phyloP scores from a whole-genome alignment of 148 eudicot species.

The Vaccinium corymbosum region DNA sequence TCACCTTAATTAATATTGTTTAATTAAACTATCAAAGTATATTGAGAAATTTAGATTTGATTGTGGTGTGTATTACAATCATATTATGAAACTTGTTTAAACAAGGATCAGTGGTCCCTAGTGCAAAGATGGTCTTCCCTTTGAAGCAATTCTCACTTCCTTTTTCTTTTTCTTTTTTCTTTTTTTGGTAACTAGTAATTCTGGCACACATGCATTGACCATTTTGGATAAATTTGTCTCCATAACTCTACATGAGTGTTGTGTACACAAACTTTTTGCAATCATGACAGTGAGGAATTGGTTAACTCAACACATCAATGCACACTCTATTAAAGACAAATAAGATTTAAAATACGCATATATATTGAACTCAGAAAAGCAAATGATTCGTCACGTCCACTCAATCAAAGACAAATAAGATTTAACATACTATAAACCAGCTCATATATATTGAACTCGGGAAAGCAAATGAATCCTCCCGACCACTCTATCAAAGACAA shows the following conservation, averaged over 20 bases:
- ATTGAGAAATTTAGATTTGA: too few relatives aligned
- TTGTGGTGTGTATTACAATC: too few relatives aligned
- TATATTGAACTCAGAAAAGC: neutral
- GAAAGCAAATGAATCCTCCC: neutral
- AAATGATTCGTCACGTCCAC: neutral
- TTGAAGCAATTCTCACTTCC: too few relatives aligned
- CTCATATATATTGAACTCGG: neutral
- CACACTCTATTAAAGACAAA: neutral
- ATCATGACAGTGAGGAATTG: neutral
- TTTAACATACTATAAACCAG: neutral
- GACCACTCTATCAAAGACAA: neutral
- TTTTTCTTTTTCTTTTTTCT: too few relatives aligned
- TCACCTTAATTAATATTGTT: too few relatives aligned
- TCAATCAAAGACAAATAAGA: neutral
- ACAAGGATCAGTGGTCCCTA: too few relatives aligned
- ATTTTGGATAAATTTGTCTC: neutral
- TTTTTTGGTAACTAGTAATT: too few relatives aligned
- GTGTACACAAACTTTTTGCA: neutral
- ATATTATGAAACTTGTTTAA: too few relatives aligned
- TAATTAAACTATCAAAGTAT: too few relatives aligned
- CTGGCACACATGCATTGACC: neutral
- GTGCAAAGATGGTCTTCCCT: too few relatives aligned
- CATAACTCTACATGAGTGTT: neutral
- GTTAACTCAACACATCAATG: neutral
- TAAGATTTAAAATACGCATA: neutral